phyloP scores from a whole-genome alignment of 75 land plant species.

The Cunninghamia lanceolata region DNA sequence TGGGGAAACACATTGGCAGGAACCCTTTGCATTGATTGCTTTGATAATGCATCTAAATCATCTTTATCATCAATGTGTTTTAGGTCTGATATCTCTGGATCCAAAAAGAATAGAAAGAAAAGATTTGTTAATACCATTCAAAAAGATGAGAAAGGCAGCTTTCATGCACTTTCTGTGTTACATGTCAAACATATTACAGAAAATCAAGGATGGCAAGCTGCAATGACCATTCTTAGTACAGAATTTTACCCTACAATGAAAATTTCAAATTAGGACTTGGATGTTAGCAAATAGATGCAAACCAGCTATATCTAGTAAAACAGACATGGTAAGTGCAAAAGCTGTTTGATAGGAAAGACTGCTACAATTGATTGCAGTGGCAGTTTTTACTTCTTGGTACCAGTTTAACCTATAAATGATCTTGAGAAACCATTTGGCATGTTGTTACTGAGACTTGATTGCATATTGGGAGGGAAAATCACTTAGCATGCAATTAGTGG shows the following conservation, averaged over 20 bases:
- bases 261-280: background rate
- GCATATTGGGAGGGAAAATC: background rate
- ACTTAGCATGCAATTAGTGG: background rate
- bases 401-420: background rate
- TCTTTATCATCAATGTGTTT: conserved; percentile 4
- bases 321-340: background rate
- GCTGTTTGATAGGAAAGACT: background rate
- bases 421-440: background rate
- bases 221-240: background rate
- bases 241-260: background rate
- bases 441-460: background rate
- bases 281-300: background rate
- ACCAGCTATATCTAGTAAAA: background rate
- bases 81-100: background rate
- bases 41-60: background rate
- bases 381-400: background rate
- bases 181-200: background rate
- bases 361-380: background rate
- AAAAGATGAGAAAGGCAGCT: background rate
- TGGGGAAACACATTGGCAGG: background rate
- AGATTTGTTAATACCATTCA: background rate
- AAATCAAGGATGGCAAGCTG: background rate
- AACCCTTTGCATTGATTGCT: background rate
- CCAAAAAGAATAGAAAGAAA: conserved; percentile 2
- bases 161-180: background rate